Conservation (phyloP, 768 basidiomycete species). For the Postia placenta region DNA sequence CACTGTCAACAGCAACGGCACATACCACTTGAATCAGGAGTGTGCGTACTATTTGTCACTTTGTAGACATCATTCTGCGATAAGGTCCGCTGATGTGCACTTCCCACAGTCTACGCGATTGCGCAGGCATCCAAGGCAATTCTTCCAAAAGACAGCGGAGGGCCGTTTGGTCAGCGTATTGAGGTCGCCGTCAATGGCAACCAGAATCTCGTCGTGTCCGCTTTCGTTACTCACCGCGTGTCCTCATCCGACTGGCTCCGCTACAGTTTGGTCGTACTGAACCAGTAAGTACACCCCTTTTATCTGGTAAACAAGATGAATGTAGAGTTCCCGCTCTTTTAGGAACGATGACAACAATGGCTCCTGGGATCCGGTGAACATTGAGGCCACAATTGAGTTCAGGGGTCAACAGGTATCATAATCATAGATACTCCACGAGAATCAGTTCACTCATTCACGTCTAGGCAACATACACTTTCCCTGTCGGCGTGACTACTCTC, state of each 20-base stretch:
- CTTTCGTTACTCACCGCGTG: conserved; percentile 55
- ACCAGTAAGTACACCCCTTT: conserved; percentile 35
- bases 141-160: conserved; percentile 59
- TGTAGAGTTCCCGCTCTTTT: neutral
- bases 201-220: conserved; percentile 49
- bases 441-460: neutral
- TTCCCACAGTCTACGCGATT: conserved; percentile 53
- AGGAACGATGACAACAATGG: conserved; percentile 44
- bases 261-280: conserved; percentile 70
- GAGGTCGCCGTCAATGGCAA: conserved; percentile 55
- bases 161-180: conserved; percentile 67
- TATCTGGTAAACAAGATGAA: neutral
- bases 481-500: conserved; percentile 61
- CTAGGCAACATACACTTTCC: conserved; percentile 69
- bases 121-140: conserved; percentile 72
- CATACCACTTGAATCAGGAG: conserved; percentile 65
- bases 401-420: conserved; percentile 47
- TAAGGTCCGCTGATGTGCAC: no score
- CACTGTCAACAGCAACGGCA: conserved; percentile 58
- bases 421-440: no score
- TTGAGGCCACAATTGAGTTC: conserved; percentile 57
- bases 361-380: conserved; percentile 48
- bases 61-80: no score
- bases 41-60: conserved; percentile 34
- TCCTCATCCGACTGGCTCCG: conserved; percentile 51